Evolutionary conservation across 2,329 filamentous ascomycete species (phyloP).

Genomic region (Raffaelea albimanens): DNA sequence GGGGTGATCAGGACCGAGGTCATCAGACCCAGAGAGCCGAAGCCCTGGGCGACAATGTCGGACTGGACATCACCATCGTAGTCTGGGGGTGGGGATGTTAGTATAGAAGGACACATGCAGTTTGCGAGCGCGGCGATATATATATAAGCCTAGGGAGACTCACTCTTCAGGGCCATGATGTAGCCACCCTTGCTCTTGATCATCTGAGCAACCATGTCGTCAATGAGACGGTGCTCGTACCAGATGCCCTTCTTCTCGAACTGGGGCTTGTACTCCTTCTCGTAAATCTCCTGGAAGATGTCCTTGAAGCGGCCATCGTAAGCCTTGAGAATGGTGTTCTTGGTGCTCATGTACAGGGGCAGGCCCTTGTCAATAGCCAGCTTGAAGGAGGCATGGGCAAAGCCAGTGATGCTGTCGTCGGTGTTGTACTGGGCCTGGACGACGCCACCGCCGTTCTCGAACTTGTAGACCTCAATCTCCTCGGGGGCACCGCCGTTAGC

Average conservation of each 20-base stretch:
- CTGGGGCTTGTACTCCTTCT: slow-evolving; percentile 72
- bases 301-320: slow-evolving; percentile 99
- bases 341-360: slow-evolving; percentile 99
- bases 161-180: slow-evolving; percentile 97
- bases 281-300: slow-evolving; percentile 96
- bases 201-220: slow-evolving; percentile 99
- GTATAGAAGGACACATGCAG: not conserved
- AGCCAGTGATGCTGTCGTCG: slow-evolving; percentile 86
- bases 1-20: slow-evolving; percentile 95
- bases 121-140: no score
- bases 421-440: slow-evolving; percentile 98
- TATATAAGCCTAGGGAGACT: slow-evolving; percentile 32
- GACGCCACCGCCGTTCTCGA: slow-evolving; percentile 76
- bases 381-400: slow-evolving; percentile 96
- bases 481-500: slow-evolving; percentile 67
- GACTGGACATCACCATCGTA: slow-evolving; percentile 99
- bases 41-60: slow-evolving; percentile 95
- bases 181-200: slow-evolving; percentile 96
- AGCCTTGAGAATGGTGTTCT: slow-evolving; percentile 99
- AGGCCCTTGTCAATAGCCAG: slow-evolving; percentile 77
- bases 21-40: slow-evolving; percentile 96
- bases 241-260: slow-evolving; percentile 92
- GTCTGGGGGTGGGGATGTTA: slow-evolving; percentile 44
- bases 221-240: slow-evolving; percentile 98
- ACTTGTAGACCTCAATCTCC: slow-evolving; percentile 84